A percentile compares a stretch with the other conserved stretches of the same genome.
These are phyloP conservation scores for Plantago rigida DNA, from an alignment of 305 asterid species.

Conservation along the genomic window DNA sequence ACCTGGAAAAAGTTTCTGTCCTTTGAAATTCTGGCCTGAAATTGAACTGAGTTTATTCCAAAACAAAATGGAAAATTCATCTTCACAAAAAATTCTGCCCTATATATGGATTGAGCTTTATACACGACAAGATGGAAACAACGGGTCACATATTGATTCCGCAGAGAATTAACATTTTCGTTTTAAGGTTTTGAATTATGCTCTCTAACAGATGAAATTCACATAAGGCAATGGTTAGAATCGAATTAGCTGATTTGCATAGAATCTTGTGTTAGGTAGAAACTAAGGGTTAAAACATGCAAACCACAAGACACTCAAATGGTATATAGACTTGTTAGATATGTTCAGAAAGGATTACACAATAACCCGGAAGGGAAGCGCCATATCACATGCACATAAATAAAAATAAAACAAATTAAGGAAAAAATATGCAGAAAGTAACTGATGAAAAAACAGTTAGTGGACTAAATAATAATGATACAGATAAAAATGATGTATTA, in stretches of 20 bases:
- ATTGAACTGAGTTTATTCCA: background rate
- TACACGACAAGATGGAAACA: no score
- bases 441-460: background rate
- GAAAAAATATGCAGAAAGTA: background rate
- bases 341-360: background rate
- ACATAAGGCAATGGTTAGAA: no score
- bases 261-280: no score
- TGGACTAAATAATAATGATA: background rate
- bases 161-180: no score
- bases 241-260: no score
- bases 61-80: background rate
- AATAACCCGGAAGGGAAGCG: background rate
- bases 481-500: background rate
- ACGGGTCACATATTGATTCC: no score
- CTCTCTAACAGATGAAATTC: no score
- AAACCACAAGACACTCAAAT: background rate
- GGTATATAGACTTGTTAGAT: background rate
- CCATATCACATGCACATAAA: no score
- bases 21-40: background rate
- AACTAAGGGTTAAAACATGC: background rate
- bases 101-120: no score
- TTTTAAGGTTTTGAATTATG: no score
- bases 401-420: no score
- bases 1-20: conserved; percentile 4
- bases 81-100: no score